phyloP scores from a whole-genome alignment of 2,329 filamentous ascomycete genomes.

The Aureobasidium melanogenum region DNA sequence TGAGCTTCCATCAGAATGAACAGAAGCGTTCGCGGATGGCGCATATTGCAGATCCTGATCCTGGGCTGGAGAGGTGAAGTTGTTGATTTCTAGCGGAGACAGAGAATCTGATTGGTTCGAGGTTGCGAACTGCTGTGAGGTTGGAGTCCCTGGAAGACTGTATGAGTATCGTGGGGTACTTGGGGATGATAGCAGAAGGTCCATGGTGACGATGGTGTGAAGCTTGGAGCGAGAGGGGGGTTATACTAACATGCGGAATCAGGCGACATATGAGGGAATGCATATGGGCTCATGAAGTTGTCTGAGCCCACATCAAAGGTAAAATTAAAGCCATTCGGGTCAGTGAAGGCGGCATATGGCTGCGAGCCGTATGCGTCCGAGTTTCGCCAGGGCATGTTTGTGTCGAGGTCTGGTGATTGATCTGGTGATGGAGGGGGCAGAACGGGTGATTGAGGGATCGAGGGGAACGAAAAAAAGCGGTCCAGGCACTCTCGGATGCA shows the following conservation, averaged over 20 bases:
- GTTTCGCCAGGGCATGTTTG: constrained; percentile 3
- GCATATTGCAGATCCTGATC: neutral
- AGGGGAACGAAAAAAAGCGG: neutral
- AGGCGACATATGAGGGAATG: constrained; percentile 12
- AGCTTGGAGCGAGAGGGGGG: neutral
- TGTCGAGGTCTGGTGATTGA: constrained; percentile 8
- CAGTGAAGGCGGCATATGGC: constrained; percentile 6
- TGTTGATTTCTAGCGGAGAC: constrained; percentile 3
- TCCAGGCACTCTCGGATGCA: neutral
- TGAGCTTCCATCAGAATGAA: neutral
- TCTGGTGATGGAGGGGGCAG: constrained; percentile 8
- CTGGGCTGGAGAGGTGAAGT: constrained; percentile 2
- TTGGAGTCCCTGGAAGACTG: constrained; percentile 10
- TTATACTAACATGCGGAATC: constrained; percentile 11
- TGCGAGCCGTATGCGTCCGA: constrained; percentile 9
- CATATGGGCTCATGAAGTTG: constrained; percentile 9
- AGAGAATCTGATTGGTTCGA: constrained; percentile 7
- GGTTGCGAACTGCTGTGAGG: constrained; percentile 2
- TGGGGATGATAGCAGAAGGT: neutral
- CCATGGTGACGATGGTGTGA: neutral
- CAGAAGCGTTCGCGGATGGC: neutral
- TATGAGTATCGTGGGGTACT: constrained; percentile 10
- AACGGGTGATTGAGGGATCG: neutral
- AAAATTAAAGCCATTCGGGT: constrained; percentile 8
- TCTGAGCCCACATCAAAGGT: constrained; percentile 7